A percentile compares a stretch with the other conserved stretches of the same genome.
Evolutionary conservation across 1,284 basidiomycete species (phyloP).

Genomic region (Fomitiporia mediterranea): DNA sequence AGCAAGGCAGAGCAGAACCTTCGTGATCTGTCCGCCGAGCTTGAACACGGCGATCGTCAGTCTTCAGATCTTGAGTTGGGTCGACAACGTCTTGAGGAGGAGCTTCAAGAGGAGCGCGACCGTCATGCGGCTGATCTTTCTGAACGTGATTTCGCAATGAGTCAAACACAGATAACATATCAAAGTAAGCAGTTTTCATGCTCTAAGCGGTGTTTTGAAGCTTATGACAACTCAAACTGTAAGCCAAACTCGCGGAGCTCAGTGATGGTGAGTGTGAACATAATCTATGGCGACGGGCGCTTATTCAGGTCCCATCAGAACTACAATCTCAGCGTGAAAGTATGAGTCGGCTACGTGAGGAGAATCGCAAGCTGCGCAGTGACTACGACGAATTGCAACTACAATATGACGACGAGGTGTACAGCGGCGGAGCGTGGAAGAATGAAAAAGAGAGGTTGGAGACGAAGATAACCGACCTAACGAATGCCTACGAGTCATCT

Average conservation of each 20-base stretch:
- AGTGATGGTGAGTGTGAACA: conserved; percentile 56
- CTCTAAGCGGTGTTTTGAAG: not conserved
- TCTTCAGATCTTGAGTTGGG: conserved; percentile 62
- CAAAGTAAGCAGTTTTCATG: conserved; percentile 46
- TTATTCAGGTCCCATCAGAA: conserved; percentile 37
- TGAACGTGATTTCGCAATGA: conserved; percentile 71
- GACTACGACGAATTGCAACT: conserved; percentile 75
- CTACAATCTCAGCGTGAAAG: conserved; percentile 72
- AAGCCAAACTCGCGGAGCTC: conserved; percentile 70
- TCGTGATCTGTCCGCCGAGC: conserved; percentile 56
- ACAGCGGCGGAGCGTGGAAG: conserved; percentile 76
- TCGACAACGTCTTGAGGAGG: conserved; percentile 61
- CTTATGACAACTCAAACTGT: conserved; percentile 17
- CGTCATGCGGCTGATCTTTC: conserved; percentile 72
- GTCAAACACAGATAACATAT: conserved; percentile 80
- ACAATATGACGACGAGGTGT: conserved; percentile 72
- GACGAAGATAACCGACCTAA: conserved; percentile 72
- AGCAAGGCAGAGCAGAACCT: conserved; percentile 50
- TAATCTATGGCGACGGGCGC: not conserved
- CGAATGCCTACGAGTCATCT: conserved; percentile 74
- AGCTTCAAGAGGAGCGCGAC: conserved; percentile 72
- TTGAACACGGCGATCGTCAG: conserved; percentile 66
- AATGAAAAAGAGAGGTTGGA: conserved; percentile 83
- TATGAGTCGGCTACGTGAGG: conserved; percentile 71
- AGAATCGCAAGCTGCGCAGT: conserved; percentile 71